Evolutionary conservation across 2,329 filamentous ascomycete genomes (phyloP), one percentile per base, ranked within the genome.

Genomic region (Colletotrichum trifolii): DNA sequence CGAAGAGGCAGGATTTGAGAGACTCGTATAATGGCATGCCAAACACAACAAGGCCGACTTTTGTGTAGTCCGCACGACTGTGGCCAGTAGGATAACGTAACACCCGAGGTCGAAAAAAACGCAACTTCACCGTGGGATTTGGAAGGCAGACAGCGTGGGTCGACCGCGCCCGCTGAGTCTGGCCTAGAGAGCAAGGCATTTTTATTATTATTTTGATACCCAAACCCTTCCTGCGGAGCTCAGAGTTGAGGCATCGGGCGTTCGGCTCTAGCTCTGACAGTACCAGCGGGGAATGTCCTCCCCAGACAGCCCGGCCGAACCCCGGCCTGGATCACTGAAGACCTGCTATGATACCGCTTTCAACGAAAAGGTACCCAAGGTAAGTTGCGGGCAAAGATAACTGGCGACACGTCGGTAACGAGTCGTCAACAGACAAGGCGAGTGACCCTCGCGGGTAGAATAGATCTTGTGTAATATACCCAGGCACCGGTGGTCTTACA

Each of bases 1-100:
- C 56, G 77, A 82, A 68, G 79, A 83, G 36, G 83, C 85, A 2
- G 86, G 86, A 0, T 88, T 88, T 70, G 78, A 77, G 33, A 64
- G 80, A 25, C 39, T 83, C 4, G 81, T 40, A 17, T 47, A 11
- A 13, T 12, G 8, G 11, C n/a, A 13, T 17, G 25, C 9, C 12
- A 13, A 17, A 12, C 33, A 8, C 10, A 25, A 25, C 25, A 25
- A 5, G 25, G 25, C 25, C 25, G 4, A 25, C 25, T 25, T 25
- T 25, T 25, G 25, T 25, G 25, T 25, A 25, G 25, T 25, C 25
- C 25, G 4, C 4, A 25, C 25, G 25, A 5, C 25, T 25, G 25
- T 25, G 25, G 25, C 25, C 25, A 25, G 25, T 25, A 25, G 25
- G 25, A 25, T 25, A 25, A 25, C 25, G 25, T 25, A 25, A 25